Base-by-base conservation (phyloP, 495 filamentous ascomycete genomes). In the Aspergillus baeticus region DNA sequence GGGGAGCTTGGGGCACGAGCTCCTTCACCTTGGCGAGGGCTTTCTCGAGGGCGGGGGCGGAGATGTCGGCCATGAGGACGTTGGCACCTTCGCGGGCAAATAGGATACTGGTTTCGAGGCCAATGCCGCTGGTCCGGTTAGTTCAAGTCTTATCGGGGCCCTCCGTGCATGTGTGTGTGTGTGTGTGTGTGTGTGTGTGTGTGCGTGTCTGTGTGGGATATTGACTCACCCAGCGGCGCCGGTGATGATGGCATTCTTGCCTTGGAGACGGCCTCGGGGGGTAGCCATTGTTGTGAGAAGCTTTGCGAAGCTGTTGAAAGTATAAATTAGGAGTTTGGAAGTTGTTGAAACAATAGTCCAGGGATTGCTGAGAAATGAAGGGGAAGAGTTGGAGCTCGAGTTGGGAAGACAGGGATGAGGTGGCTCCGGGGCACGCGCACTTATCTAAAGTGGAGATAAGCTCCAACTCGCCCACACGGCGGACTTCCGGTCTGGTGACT, bases 51-150 rank as follows among this genome's bases (percentile, higher is more conserved):
- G 88, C 89, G 2, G 84, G 81, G 17, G 70, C 76, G 23, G 89
- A 91, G 50, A 94, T 89, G 59, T 98, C 94, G 54, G 87, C 81
- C 83, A 98, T 83, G 29, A 98, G 71, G 42, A 98, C 86, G 34
- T 80, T 86, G 68, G 90, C 94, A 55, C 92, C 94, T 76, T 98
- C 92, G 57, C 88, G 87, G 43, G 85, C 87, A 63, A 98, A 94
- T 50, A 98, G 89, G 63, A 98, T 91, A 43, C 83, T 83, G 10
- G 94, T 98, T 73, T 98, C 92, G 37, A 98, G 89, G 55, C 94
- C 94, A 60, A 98, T 98, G 55, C 94, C 94, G 55, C 92, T 96
- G 57, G 44, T 13, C 22, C 6, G 35, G 39, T 56, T 34, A 23
- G 33, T 20, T 49, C 44, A 8, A 8, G 26, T 29, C 26, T 29